Base-by-base conservation (phyloP, 495 filamentous ascomycete genomes). In the Penicillium crystallinum region DNA sequence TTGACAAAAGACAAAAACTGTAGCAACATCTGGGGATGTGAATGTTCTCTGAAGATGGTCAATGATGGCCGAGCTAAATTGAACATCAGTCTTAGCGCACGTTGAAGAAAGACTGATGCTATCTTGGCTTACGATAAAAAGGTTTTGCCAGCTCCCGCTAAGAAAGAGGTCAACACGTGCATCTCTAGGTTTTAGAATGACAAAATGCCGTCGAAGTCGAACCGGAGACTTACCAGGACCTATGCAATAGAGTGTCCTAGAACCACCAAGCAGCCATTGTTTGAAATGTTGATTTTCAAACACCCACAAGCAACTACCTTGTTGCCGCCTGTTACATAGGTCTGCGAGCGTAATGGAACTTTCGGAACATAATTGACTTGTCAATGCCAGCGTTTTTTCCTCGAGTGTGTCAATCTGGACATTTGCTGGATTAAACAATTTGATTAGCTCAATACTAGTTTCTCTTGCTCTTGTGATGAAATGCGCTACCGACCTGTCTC, bases 101-200 rank as follows among this genome's bases (percentile, higher is more conserved):
- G n/a, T n/a, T n/a, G n/a, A n/a, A n/a, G n/a, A n/a, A n/a, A n/a
- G n/a, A n/a, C n/a, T n/a, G n/a, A n/a, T n/a, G n/a, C n/a, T n/a
- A n/a, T n/a, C n/a, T n/a, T n/a, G n/a, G 52, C 62, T 59, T 25
- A 71, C 66, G 69, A 50, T 3, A 72, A 43, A 52, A 72, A 72
- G 0, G 66, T 72, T 21, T 72, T 72, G 0, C 69, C 69, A 14
- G 61, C 67, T 21, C 69, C 69, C 17, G 69, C 69, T 72, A n/a
- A n/a, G n/a, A n/a, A n/a, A n/a, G n/a, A n/a, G n/a, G n/a, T n/a
- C n/a, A n/a, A n/a, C n/a, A n/a, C n/a, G n/a, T n/a, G n/a, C n/a
- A n/a, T n/a, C n/a, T n/a, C n/a, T n/a, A n/a, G n/a, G n/a, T n/a
- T n/a, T n/a, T n/a, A n/a, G n/a, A n/a, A n/a, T n/a, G n/a, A n/a